Evolutionary conservation across 345 rosid genomes (phyloP).

Genomic region (Eucalyptus victrix): DNA sequence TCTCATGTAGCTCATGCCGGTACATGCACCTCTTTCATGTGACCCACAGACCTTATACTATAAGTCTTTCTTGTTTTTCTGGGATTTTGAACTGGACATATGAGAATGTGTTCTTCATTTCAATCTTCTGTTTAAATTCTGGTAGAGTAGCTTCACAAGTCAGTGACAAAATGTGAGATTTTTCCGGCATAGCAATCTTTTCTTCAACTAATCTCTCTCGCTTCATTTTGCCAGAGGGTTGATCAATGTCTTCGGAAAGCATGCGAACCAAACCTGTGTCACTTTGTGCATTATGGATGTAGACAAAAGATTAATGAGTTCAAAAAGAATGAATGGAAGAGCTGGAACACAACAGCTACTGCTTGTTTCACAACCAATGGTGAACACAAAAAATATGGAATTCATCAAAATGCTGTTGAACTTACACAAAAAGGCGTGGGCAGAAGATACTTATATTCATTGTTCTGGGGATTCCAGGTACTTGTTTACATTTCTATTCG

Average conservation of each 20-base stretch:
- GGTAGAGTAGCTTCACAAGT: neutral
- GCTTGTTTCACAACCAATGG: slow-evolving; percentile 21
- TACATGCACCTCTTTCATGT: too few species aligned
- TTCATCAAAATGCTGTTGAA: slow-evolving; percentile 35
- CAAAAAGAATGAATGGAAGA: neutral
- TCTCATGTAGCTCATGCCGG: neutral
- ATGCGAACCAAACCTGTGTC: slow-evolving; percentile 13
- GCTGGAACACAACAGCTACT: neutral
- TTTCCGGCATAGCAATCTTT: neutral
- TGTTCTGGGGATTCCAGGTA: slow-evolving; percentile 98
- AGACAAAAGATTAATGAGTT: neutral
- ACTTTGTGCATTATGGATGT: slow-evolving; percentile 41
- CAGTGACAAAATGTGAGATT: neutral
- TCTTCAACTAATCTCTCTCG: neutral
- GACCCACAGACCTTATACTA: neutral
- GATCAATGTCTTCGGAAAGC: slow-evolving; percentile 69
- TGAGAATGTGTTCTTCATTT: neutral
- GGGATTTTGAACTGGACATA: neutral
- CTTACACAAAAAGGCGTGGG: slow-evolving; percentile 35
- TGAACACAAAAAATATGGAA: slow-evolving; percentile 36
- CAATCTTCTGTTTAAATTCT: neutral
- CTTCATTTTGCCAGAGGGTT: slow-evolving; percentile 49
- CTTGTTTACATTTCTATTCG: neutral
- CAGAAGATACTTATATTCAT: slow-evolving; percentile 63
- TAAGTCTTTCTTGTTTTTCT: neutral